phyloP scores from a whole-genome alignment of 2,329 filamentous ascomycete genomes.

The Xylaria hypoxylon region DNA sequence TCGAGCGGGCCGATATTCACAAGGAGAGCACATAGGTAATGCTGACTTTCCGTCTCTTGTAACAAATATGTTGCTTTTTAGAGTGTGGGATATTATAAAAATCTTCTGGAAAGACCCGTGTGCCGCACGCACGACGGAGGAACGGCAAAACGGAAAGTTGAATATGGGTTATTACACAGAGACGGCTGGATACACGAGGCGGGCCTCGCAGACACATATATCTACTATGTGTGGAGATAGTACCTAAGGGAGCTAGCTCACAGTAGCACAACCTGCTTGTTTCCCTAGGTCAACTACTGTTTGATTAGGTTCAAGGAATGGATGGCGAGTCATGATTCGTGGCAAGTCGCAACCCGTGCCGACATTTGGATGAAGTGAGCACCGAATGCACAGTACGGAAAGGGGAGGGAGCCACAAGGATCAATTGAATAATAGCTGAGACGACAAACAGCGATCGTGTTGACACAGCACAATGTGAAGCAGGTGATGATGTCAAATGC shows the following conservation, averaged over 20 bases:
- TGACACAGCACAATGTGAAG: slow-evolving; percentile 27
- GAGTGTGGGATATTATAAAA: slow-evolving; percentile 12
- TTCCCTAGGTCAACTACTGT: slow-evolving; percentile 32
- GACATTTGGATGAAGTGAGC: slow-evolving; percentile 37
- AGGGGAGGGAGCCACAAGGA: slow-evolving; percentile 38
- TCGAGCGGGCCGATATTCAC: slow-evolving; percentile 34
- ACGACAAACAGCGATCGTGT: slow-evolving; percentile 41
- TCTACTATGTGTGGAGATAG: slow-evolving; percentile 13
- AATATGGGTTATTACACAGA: slow-evolving; percentile 26
- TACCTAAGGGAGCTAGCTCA: slow-evolving; percentile 21
- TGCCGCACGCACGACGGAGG: slow-evolving; percentile 26
- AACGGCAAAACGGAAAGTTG: slow-evolving; percentile 36
- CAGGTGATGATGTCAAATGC: not conserved
- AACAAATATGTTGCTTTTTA: slow-evolving; percentile 13
- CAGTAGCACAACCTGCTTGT: slow-evolving; percentile 43
- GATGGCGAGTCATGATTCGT: slow-evolving; percentile 41
- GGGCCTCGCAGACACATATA: slow-evolving; percentile 3
- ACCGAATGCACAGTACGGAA: slow-evolving; percentile 33
- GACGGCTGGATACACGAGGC: slow-evolving; percentile 43
- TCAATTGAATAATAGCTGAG: slow-evolving; percentile 38
- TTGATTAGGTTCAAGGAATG: slow-evolving; percentile 25
- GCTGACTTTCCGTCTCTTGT: slow-evolving; percentile 17
- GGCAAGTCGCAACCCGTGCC: slow-evolving; percentile 32
- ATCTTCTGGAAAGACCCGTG: slow-evolving; percentile 13
- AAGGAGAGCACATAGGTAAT: slow-evolving; percentile 20